phyloP scores from a whole-genome alignment of 1,284 basidiomycete genomes.

The Hypsizygus ulmarius region DNA sequence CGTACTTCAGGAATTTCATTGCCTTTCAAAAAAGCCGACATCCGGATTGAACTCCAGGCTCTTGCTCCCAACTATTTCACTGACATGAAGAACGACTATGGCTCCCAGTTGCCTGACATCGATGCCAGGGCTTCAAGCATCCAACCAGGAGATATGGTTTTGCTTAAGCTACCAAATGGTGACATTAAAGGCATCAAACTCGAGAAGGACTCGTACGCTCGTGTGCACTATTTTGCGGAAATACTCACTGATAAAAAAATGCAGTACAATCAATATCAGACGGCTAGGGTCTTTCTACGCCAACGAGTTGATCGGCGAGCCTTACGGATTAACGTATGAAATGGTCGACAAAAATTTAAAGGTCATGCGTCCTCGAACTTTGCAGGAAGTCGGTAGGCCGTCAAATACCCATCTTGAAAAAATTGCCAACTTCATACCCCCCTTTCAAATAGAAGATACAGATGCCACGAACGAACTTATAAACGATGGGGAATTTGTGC shows the following conservation, averaged over 20 bases:
- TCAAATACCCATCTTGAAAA: constrained; percentile 1
- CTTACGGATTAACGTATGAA: constrained; percentile 78
- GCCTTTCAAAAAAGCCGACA: not conserved
- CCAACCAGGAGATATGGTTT: constrained; percentile 58
- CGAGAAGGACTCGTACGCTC: constrained; percentile 60
- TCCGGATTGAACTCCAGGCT: constrained; percentile 3
- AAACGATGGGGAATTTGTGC: constrained; percentile 75
- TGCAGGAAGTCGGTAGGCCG: constrained; percentile 71
- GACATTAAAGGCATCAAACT: constrained; percentile 67
- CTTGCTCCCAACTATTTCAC: not conserved
- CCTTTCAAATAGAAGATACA: constrained; percentile 67
- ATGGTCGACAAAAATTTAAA: constrained; percentile 67
- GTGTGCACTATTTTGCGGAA: constrained; percentile 6
- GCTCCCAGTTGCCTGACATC: constrained; percentile 3
- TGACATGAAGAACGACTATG: constrained; percentile 10
- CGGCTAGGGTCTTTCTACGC: constrained; percentile 73
- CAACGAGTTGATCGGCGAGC: constrained; percentile 67
- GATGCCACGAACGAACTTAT: constrained; percentile 90
- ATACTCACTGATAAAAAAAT: constrained; percentile 16
- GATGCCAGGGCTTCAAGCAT: constrained; percentile 39
- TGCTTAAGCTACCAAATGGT: constrained; percentile 67
- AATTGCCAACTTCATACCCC: constrained; percentile 8
- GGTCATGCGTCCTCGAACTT: constrained; percentile 55
- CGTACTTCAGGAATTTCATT: too few species aligned
- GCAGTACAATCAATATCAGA: constrained; percentile 64